Evolutionary conservation across 257 asterid species (phyloP), one percentile per base, ranked within the genome.

Genomic region (Penstemon newberryi): DNA sequence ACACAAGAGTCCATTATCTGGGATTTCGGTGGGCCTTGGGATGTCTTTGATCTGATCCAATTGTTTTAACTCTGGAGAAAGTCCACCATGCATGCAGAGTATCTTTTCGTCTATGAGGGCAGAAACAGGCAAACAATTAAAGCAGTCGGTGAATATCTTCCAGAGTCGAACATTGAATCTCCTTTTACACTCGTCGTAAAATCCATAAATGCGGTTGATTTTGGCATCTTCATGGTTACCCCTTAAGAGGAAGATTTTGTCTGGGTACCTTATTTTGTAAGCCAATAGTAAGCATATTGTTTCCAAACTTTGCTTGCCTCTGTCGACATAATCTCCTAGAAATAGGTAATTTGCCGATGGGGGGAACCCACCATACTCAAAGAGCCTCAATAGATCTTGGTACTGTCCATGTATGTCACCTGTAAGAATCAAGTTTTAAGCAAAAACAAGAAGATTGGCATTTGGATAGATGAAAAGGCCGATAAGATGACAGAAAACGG

Each of bases 351-450:
- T 54, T n/a, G 59, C 6, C 1, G 4, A 7, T 4, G 59, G 59
- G 15, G 59, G 59, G 9, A 5, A 3, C 6, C 59, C 59, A 54
- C 59, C 38, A 15, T 18, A 54, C 38, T 54, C 38, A 7, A 54
- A 15, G 0, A 54, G 59, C 7, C 37, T 54, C 8, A 54, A 18
- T 11, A 54, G 59, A 25, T 54, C 59, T 3, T 1, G 7, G 19
- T 54, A 54, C 9, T 54, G 59, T 3, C 59, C 59, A 54, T 54
- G 38, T 11, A 54, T 54, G 19, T 15, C 59, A 54, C 59, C 59
- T 25, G 33, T 25, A 25, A 25, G 33, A 25, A 25, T 25, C 54
- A 49, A 49, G 11, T 8, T 15, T 49, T 8, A 0, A 49, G 5
- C 1, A 12, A 49, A 49, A 5, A 3, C 2, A 15, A 15, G 4